A percentile compares a stretch with the other conserved stretches of the same genome.
phyloP scores from a whole-genome alignment of 495 filamentous ascomycete genomes.

The Melanomma pulvis-pyrius region DNA sequence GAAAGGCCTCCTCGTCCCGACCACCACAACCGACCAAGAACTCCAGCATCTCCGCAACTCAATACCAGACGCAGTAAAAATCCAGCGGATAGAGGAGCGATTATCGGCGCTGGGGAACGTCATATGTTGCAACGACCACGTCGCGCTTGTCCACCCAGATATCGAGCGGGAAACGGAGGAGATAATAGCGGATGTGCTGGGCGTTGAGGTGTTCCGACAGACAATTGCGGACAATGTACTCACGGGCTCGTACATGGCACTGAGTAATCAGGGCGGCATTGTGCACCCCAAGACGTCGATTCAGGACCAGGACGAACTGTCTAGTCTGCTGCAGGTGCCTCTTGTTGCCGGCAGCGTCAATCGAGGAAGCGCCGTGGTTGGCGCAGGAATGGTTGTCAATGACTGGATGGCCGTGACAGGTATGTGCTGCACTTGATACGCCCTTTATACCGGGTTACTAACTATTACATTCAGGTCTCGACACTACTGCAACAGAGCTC shows the following conservation, averaged over 20 bases:
- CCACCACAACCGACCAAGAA: slow-evolving; percentile 95
- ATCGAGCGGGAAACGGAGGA: slow-evolving; percentile 76
- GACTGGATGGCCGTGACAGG: slow-evolving; percentile 96
- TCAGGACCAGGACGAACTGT: slow-evolving; percentile 97
- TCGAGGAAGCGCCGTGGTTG: slow-evolving; percentile 88
- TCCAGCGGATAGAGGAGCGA: slow-evolving; percentile 94
- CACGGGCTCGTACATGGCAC: slow-evolving; percentile 90
- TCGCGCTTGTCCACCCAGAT: slow-evolving; percentile 95
- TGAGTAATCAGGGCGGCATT: slow-evolving; percentile 94
- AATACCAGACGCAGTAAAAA: slow-evolving; percentile 85
- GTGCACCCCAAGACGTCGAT: slow-evolving; percentile 96
- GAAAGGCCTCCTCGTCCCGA: slow-evolving; percentile 94
- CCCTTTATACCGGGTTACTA: neutral
- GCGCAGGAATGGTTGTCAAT: slow-evolving; percentile 98
- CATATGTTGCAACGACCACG: slow-evolving; percentile 94
- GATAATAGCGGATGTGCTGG: slow-evolving; percentile 87
- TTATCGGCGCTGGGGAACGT: slow-evolving; percentile 96
- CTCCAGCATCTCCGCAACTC: slow-evolving; percentile 94
- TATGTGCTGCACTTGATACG: slow-evolving; percentile 28
- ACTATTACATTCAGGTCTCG: slow-evolving; percentile 55
- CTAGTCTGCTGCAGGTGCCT: slow-evolving; percentile 89
- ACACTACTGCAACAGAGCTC: slow-evolving; percentile 95
- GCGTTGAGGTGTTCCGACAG: slow-evolving; percentile 97
- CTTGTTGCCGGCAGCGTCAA: slow-evolving; percentile 94
- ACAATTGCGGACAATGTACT: slow-evolving; percentile 96